Evolutionary conservation across 1,284 basidiomycete genomes (phyloP), one percentile per base, ranked within the genome.

Genomic region (Acaromyces ingoldii): DNA sequence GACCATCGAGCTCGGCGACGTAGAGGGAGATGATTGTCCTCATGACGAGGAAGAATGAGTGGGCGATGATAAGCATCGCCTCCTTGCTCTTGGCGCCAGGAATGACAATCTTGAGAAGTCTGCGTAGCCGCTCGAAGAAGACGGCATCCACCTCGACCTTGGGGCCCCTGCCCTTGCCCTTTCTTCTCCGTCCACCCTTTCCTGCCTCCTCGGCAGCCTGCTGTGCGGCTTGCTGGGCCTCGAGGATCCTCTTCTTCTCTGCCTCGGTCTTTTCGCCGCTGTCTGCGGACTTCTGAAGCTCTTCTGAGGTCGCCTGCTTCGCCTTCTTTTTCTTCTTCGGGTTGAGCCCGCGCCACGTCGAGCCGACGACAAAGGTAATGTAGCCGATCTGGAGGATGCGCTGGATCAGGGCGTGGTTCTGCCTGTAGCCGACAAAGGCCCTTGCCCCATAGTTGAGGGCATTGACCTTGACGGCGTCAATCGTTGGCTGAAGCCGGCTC

Each of bases 1-100:
- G 85, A 75, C 91, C 92, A 70, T 97, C 93, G 44, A 97, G 81
- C 46, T 89, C 84, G 6, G 93, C 92, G 43, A 98, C 91, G 71
- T 96, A 96, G n/a, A 98, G 80, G 22, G 88, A 91, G 48, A 97
- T 85, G 9, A 89, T 85, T 2, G 92, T 97, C 57, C 92, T 80
- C 57, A 89, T 85, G 15, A 97, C 81, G 49, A 98, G 82, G 60
- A 97, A 83, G 67, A 84, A 83, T 4, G 91, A 88, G 74, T 97
- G 91, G 78, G 90, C 85, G 49, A 86, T 78, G 5, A 98, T 81
- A 53, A 97, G 82, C 38, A 88, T 79, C 0, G 90, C 88, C 76
- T 96, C 91, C 65, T 90, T 88, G 4, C 87, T 89, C 44, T 83
- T 82, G 60, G 89, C 78, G 22, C 85, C 82, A 2, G 92, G 93